Evolutionary conservation across 495 filamentous ascomycete genomes (phyloP), one percentile per base, ranked within the genome.

Genomic region (Annulohypoxylon bovei): DNA sequence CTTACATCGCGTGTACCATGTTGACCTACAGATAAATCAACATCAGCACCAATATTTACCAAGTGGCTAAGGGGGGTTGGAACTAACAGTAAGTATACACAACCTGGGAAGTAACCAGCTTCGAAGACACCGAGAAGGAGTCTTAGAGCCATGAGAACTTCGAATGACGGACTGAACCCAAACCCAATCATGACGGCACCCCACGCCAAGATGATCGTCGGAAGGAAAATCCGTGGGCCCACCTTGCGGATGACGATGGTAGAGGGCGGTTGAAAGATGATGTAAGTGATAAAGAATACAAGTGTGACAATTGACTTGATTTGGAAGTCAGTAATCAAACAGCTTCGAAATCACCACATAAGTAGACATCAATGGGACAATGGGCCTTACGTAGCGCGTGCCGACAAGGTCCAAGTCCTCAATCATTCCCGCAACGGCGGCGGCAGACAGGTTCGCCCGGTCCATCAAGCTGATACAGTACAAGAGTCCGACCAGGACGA

Each of bases 391-490:
- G 68, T 85, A 86, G 33, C 83, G 81, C 40, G 74, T 71, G 6
- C 80, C 83, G n/a, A 81, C 59, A 16, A 89, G 61, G 0, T 75
- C 52, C 58, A 89, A 72, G 20, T 88, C 87, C 14, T 81, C 65
- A n/a, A 76, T 77, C 81, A 89, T 80, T 12, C 72, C 88, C 33
- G 87, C 88, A 54, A 90, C 79, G 6, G 83, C 82, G 16, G 87
- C 88, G 39, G 80, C 80, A 35, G 82, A 84, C 53, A 90, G 50
- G 67, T 91, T 91, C 4, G 86, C 88, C 5, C 88, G 79, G 71
- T 90, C 88, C 82, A 91, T 88, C 52, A 90, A 71, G 59, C 81
- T 85, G 63, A 89, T 78, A 65, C 86, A 88, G 68, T 90, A 90
- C 62, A 88, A 79, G 62, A 87, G 68, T 1, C 89, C 88, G 1